Base-by-base conservation (phyloP, 306 rosid species). In the Glycyrrhiza uralensis region DNA sequence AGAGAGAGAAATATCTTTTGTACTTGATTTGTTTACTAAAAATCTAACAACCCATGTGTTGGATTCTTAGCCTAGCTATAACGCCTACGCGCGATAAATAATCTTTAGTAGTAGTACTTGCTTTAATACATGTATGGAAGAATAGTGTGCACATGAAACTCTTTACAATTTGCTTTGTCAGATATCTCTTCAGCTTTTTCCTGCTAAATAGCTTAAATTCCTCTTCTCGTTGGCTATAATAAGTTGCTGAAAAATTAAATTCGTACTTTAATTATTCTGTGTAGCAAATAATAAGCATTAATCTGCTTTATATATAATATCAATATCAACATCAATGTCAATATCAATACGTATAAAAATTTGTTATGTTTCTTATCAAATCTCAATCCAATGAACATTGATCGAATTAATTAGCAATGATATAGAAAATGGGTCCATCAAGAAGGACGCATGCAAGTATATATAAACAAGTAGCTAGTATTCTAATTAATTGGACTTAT, bases 21-120 rank as follows among this genome's bases (percentile, higher is more conserved):
- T 81, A 83, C 82, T 90, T 76, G 87, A 86, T 82, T 68, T 87
- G 82, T 77, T 23, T 73, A 72, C 70, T 18, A 54, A 77, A 80
- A 79, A 76, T 71, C 78, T 78, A 81, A 76, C 96, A 82, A 83
- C 8, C 72, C 96, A 90, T 92, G 96, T 90, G 96, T 78, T 66
- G 55, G 95, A 90, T 92, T 92, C 98, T 75, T 28, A 24, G 76
- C 63, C 88, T 89, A n/a, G n/a, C n/a, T n/a, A 83, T 50, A 56
- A 47, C 65, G 86, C n/a, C n/a, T n/a, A n/a, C n/a, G n/a, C n/a
- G n/a, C n/a, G 84, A 69, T 74, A 76, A 63, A 79, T 83, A 63
- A 79, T 83, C 85, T 79, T 60, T 63, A 56, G 42, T 57, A 56
- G 42, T 57, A 80, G 66, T 66, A 77, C 76, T 58, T 41, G 72